Evolutionary conservation across 2,329 filamentous ascomycete genomes (phyloP).

Genomic region (Phaeoacremonium minimum): DNA sequence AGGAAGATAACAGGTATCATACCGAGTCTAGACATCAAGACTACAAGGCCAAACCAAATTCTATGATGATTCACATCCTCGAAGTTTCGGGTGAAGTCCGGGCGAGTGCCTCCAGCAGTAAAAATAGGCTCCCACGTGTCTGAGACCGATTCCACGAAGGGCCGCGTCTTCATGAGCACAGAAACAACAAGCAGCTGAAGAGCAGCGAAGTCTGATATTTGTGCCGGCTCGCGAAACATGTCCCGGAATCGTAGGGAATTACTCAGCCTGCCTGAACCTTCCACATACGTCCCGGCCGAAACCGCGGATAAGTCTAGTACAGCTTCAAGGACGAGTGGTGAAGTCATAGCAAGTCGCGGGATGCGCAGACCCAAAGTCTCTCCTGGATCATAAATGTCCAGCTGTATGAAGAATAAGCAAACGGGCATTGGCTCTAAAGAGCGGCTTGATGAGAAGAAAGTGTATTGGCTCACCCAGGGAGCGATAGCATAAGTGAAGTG

Average conservation of each 20-base stretch:
- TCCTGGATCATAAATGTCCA: neutral
- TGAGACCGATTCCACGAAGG: conserved; percentile 10
- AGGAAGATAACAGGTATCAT: conserved; percentile 4
- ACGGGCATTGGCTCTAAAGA: neutral
- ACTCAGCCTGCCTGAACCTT: neutral
- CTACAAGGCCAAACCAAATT: conserved; percentile 10
- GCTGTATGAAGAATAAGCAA: neutral
- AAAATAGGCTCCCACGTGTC: conserved; percentile 12
- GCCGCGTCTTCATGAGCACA: conserved; percentile 6
- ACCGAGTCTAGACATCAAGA: conserved; percentile 12
- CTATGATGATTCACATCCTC: conserved; percentile 5
- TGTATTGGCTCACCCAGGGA: neutral
- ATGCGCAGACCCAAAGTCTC: neutral
- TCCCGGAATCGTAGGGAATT: neutral
- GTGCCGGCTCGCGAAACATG: neutral
- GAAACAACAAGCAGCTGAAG: conserved; percentile 9
- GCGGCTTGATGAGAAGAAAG: neutral
- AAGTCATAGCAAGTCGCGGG: neutral
- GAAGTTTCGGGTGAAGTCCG: conserved; percentile 5
- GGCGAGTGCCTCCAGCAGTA: neutral
- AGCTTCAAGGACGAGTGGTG: neutral
- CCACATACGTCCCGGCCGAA: neutral
- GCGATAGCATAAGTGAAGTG: neutral
- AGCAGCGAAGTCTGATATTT: conserved; percentile 6
- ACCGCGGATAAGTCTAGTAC: neutral